These are phyloP conservation scores for Aaosphaeria pasadenensis DNA, from an alignment of 2,329 filamentous ascomycete species.

Conservation along the genomic window DNA sequence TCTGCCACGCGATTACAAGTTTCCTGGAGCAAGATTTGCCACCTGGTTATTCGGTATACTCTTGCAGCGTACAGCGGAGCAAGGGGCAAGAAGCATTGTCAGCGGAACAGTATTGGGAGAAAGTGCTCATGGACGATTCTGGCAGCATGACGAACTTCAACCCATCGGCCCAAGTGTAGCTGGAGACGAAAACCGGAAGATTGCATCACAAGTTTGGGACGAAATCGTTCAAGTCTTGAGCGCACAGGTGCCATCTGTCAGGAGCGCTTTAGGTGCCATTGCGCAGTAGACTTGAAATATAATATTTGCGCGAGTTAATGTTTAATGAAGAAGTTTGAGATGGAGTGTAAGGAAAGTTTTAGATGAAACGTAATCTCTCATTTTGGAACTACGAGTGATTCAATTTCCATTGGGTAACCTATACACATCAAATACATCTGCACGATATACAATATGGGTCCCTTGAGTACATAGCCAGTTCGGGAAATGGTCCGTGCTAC, in stretches of 20 bases:
- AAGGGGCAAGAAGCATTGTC: slow-evolving; percentile 30
- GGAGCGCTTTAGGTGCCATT: slow-evolving; percentile 4
- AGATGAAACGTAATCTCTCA: too few species aligned
- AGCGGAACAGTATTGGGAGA: slow-evolving; percentile 34
- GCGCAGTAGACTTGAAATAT: slow-evolving; percentile 1
- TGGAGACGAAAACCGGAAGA: slow-evolving; percentile 29
- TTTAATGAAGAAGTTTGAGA: too few species aligned
- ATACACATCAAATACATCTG: too few species aligned
- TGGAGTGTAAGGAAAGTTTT: too few species aligned
- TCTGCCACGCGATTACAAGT: slow-evolving; percentile 29
- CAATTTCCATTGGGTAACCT: too few species aligned
- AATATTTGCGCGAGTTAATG: neutral
- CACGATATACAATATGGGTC: too few species aligned
- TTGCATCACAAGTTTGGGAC: slow-evolving; percentile 26
- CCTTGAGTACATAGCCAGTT: too few species aligned
- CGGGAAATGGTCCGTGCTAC: neutral
- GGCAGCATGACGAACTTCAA: slow-evolving; percentile 31
- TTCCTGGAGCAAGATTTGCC: slow-evolving; percentile 13
- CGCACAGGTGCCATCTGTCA: slow-evolving; percentile 23
- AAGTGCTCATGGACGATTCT: slow-evolving; percentile 32
- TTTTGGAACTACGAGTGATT: too few species aligned
- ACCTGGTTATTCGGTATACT: slow-evolving; percentile 16
- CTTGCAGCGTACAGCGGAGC: slow-evolving; percentile 20
- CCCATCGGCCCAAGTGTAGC: slow-evolving; percentile 25
- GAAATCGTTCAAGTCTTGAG: slow-evolving; percentile 32